Conservation (phyloP, 2,329 filamentous ascomycete genomes). For the Paraconiothyrium brasiliense region DNA sequence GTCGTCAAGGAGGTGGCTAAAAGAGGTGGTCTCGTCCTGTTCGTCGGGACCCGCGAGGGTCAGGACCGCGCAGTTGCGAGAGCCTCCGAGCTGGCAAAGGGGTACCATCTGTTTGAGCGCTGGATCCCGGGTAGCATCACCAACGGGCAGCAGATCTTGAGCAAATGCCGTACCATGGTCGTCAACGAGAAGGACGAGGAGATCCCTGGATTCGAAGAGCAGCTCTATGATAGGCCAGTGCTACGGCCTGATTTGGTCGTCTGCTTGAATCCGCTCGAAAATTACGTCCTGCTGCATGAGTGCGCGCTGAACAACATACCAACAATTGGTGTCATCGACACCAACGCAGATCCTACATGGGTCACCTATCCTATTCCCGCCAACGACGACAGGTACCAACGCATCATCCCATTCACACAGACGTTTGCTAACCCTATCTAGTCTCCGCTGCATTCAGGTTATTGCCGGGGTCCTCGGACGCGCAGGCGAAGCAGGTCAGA, state of each 20-base stretch:
- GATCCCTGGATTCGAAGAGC: slow-evolving; percentile 70
- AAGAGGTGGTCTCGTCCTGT: slow-evolving; percentile 84
- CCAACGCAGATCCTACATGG: slow-evolving; percentile 89
- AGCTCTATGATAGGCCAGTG: slow-evolving; percentile 69
- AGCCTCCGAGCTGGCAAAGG: slow-evolving; percentile 79
- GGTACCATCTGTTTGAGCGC: slow-evolving; percentile 88
- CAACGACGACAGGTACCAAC: slow-evolving; percentile 85
- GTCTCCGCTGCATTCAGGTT: slow-evolving; percentile 81
- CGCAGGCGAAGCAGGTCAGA: slow-evolving; percentile 81
- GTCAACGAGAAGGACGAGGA: slow-evolving; percentile 78
- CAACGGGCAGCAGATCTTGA: slow-evolving; percentile 90
- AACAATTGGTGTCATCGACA: slow-evolving; percentile 94
- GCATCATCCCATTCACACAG: slow-evolving; percentile 29
- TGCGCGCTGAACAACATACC: slow-evolving; percentile 88
- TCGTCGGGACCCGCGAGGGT: slow-evolving; percentile 85
- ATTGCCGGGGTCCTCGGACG: slow-evolving; percentile 86
- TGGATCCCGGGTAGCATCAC: slow-evolving; percentile 94
- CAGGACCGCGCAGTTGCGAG: slow-evolving; percentile 83
- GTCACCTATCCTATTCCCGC: slow-evolving; percentile 97
- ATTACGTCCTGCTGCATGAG: slow-evolving; percentile 89
- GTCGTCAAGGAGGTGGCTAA: slow-evolving; percentile 88
- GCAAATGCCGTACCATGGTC: slow-evolving; percentile 73
- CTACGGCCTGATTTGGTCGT: slow-evolving; percentile 90
- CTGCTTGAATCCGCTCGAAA: slow-evolving; percentile 91
- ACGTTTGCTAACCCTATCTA: slow-evolving; percentile 50